Percentiles rank a stretch among this genome's conserved stretches.
These are phyloP conservation scores for Caloboletus firmus DNA, from an alignment of 1,284 basidiomycete species.

Conservation along the genomic window DNA sequence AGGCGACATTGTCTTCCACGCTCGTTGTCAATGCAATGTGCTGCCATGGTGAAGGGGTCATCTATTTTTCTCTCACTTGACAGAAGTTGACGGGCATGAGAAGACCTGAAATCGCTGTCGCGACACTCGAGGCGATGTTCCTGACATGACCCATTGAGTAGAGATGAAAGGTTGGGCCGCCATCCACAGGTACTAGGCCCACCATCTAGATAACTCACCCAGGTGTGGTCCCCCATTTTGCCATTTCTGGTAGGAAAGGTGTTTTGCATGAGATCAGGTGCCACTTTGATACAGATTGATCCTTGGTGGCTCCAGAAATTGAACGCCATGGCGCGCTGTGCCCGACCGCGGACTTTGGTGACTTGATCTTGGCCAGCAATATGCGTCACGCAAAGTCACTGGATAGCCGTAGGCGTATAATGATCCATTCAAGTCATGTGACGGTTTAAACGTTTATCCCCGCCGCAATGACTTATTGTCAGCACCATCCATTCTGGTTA, in stretches of 20 bases:
- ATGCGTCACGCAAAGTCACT: background rate
- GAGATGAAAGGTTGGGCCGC: background rate
- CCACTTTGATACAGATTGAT: background rate
- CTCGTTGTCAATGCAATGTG: background rate
- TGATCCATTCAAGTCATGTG: background rate
- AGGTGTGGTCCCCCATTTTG: background rate
- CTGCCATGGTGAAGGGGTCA: conserved; percentile 8
- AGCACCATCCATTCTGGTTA: background rate
- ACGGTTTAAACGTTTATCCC: background rate
- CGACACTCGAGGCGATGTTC: background rate
- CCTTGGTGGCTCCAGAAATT: background rate
- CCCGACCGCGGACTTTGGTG: conserved; percentile 5
- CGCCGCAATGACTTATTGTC: background rate
- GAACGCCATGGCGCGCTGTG: background rate
- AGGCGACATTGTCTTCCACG: background rate
- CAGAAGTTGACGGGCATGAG: background rate
- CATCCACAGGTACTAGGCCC: background rate
- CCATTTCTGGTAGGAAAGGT: background rate
- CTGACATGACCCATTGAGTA: background rate
- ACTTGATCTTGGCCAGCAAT: background rate
- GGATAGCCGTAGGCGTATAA: background rate
- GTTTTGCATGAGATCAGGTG: conserved; percentile 6
- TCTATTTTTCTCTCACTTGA: background rate
- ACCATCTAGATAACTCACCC: background rate
- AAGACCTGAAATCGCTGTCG: background rate